Base-by-base conservation (phyloP, 257 asterid genomes). In the Solanum ossicruentum region DNA sequence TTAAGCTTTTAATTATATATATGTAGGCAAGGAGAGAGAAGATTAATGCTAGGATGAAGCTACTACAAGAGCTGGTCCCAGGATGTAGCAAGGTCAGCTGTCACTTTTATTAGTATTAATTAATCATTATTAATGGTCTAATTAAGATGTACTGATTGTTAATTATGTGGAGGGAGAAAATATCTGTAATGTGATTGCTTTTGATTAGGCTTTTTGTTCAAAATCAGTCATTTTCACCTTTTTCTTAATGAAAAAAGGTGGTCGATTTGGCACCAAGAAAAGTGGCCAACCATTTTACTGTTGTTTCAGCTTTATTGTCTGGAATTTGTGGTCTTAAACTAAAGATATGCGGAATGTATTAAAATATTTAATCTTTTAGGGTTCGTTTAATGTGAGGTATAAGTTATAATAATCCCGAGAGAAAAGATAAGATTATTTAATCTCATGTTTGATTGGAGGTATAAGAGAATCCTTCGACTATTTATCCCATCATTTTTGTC, bases 11-110 rank as follows among this genome's bases (percentile, higher is more conserved):
- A 80, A 73, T 83, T 55, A 80, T 60, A 63, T 77, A 85, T 49
- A 32, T 85, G 45, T 89, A 96, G 99, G 99, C 99, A 15, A 96
- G 99, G 89, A 95, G 99, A 89, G 98, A 96, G 93, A 96, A 96
- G 93, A 96, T 96, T 63, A 95, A 96, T 88, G 98, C 96, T 36
- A 91, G 98, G 85, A 95, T 96, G 99, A 96, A 95, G 92, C 93
- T 95, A 56, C 87, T 96, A 49, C 99, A 94, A 82, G 98, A 96
- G 84, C 95, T 96, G 93, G 99, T 95, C 96, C 99, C 99, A 7
- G 99, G 99, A 83, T 96, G 99, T 90, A 90, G 91, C 89, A 96
- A 96, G 99, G 99, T 95, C 65, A 85, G 98, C 86, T 86, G 88
- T 91, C 89, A 84, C 86, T 87, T 60, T 82, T 83, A 52, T 86